Evolutionary conservation across 805 yeast species (phyloP).

Genomic region (Wickerhamia fluorescens): DNA sequence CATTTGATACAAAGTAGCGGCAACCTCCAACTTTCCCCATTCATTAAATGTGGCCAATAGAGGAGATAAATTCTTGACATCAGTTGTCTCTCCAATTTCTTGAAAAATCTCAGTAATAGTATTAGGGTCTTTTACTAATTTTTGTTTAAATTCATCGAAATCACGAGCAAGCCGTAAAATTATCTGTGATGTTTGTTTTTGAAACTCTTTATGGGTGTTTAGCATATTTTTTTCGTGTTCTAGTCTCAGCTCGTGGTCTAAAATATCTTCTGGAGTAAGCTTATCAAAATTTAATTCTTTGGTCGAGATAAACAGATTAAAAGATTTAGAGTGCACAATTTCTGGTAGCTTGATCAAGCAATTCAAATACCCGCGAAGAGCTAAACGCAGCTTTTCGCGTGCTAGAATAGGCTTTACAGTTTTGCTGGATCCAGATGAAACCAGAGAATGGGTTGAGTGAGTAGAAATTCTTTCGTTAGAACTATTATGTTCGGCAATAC

Average conservation of each 20-base stretch:
- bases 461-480: too few species aligned
- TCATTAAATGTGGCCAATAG: conserved; percentile 64
- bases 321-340: conserved; percentile 43
- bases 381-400: conserved; percentile 71
- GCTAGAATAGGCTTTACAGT: conserved; percentile 32
- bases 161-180: conserved; percentile 48
- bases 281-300: conserved; percentile 21
- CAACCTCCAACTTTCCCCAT: conserved; percentile 76
- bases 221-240: conserved; percentile 54
- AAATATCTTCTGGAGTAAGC: conserved; percentile 35
- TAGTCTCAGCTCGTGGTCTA: conserved; percentile 53
- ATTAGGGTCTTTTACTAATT: conserved; percentile 40
- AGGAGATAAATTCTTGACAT: conserved; percentile 55
- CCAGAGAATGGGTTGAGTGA: conserved; percentile 3
- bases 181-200: conserved; percentile 54
- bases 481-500: background rate
- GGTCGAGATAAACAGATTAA: conserved; percentile 47
- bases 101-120: conserved; percentile 57
- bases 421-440: background rate
- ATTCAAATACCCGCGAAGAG: conserved; percentile 67
- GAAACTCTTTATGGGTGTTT: conserved; percentile 63
- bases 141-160: conserved; percentile 52
- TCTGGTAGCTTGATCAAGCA: conserved; percentile 47
- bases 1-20: conserved; percentile 76
- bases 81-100: conserved; percentile 53